These are phyloP conservation scores for Aspergillus cavernicola DNA, from an alignment of 495 filamentous ascomycete genomes.

Conservation along the genomic window DNA sequence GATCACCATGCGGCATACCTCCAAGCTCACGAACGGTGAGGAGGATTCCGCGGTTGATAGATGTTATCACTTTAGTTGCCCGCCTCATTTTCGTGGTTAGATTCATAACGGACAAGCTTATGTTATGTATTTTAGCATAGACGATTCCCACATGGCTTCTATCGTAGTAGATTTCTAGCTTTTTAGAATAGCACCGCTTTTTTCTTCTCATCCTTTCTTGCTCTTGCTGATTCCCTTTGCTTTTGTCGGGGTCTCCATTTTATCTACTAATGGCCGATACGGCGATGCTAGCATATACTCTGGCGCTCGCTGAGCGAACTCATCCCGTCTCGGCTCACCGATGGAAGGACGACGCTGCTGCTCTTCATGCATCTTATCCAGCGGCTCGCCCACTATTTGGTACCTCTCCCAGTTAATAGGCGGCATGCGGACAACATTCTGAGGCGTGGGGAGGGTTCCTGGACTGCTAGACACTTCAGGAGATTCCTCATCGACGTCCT, in stretches of 20 bases:
- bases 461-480: conserved; percentile 7
- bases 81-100: no score
- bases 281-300: conserved; percentile 66
- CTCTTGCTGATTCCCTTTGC: conserved; percentile 28
- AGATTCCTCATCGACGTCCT: conserved; percentile 32
- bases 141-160: no score
- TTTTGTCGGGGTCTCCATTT: conserved; percentile 49
- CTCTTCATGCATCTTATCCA: conserved; percentile 81
- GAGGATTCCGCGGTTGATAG: no score
- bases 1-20: not conserved
- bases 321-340: conserved; percentile 48
- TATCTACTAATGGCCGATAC: conserved; percentile 68
- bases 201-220: conserved; percentile 32
- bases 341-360: conserved; percentile 61
- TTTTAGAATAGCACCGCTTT: not conserved
- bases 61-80: not conserved
- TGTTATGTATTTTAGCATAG: no score
- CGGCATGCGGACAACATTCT: conserved; percentile 79
- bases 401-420: conserved; percentile 92
- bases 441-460: conserved; percentile 64
- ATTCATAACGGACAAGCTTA: no score
- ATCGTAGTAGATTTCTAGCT: not conserved
- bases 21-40: no score
- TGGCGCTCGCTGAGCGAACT: conserved; percentile 38
- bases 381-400: conserved; percentile 69